Base-by-base conservation (phyloP, 2,329 filamentous ascomycete species). In the Botrytis medusae region DNA sequence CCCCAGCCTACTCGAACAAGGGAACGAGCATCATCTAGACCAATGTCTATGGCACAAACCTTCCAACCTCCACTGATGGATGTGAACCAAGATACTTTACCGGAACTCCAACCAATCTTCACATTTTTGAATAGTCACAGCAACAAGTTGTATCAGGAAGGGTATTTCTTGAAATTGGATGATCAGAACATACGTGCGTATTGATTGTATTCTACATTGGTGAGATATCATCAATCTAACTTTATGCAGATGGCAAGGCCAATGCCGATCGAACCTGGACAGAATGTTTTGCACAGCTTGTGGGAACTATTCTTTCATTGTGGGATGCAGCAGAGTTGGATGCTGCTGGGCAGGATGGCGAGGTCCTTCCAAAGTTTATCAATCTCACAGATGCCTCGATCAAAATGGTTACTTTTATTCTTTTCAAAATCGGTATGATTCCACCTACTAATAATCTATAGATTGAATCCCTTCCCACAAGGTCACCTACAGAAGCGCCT, bases 301-400 rank as follows among this genome's bases (percentile, higher is more conserved):
- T 98, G 29, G 96, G 96, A 77, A 98, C 96, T 1, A 93, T 98
- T 25, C 85, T 99, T 73, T 98, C 96, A 10, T 85, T 98, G 68
- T 99, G 96, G 96, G 95, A 99, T 83, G 95, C 95, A 37, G 91
- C 93, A 76, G 94, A 96, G 81, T 87, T 98, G 74, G 96, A 99
- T 84, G 90, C 90, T 57, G 95, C 93, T 20, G 94, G 93, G 51
- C 91, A 94, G 78, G 90, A 96, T 79, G 92, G 91, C 76, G 93
- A 97, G 80, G 93, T 97, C 65, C 85, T 95, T 60, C 94, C 94
- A 46, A 96, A 93, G 69, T 99, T 98, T 81, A 95, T 99, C 82
- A 99, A 99, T 80, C 84, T 99, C 74, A 97, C 96, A 10, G 96
- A 99, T 86, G 96, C 96, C 32, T 97, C 96, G 0, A 94, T 99